Base-by-base conservation (phyloP, 257 asterid genomes). In the Cynanchum wilfordii region DNA sequence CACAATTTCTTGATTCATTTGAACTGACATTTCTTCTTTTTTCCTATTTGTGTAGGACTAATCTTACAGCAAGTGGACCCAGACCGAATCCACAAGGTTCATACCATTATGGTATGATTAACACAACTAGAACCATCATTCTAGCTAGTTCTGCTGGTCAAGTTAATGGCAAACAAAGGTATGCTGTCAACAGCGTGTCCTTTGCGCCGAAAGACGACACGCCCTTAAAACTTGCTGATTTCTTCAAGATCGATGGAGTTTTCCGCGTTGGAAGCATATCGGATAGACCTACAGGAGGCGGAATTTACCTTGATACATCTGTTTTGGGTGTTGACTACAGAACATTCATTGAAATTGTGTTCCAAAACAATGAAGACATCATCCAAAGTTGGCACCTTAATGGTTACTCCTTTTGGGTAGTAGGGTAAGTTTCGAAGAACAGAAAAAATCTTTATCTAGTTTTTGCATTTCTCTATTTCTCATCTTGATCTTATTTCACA, bases 21-120 rank as follows among this genome's bases (percentile, higher is more conserved):
- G 40, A 6, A 16, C 33, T 9, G 20, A 38, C 25, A 40, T 15
- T 36, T 3, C 49, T 44, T 9, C 40, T 2, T 22, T 45, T 30
- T n/a, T 55, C 24, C 12, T 10, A 3, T 13, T 69, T 75, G 54
- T 78, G 49, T 78, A 90, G 97, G 89, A 85, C 95, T 3, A 89
- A 91, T 78, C 96, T 91, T 42, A 83, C 97, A 5, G 97, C 97
- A 10, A 91, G 97, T 75, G 97, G 97, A 45, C 97, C 97, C 1
- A 82, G 97, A 45, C 97, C 96, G 12, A 91, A 91, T 70, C 97
- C 97, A 1, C 97, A 91, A 72, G 97, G 97, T 1, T 91, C 97
- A 2, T 91, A 91, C 76, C 97, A 91, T 75, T 91, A 91, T 44
- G 97, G 97, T 3, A 83, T 91, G 92, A 85, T 91, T 47, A 89